Evolutionary conservation across 2,329 filamentous ascomycete species (phyloP), one percentile per base, ranked within the genome.

Genomic region (Fusarium metavorans): DNA sequence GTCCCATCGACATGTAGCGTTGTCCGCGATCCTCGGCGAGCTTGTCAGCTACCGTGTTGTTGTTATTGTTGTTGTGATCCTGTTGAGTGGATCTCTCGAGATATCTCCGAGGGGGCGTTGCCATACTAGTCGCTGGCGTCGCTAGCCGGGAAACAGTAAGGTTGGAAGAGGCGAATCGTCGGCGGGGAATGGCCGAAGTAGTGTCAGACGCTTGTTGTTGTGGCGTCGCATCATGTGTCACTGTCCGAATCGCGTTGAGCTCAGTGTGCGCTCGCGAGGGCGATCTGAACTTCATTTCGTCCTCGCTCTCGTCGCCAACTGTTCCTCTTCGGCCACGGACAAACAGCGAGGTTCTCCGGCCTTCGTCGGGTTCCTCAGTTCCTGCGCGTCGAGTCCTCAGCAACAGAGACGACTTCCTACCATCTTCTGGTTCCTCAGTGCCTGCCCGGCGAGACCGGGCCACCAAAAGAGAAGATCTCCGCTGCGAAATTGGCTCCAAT

Each of bases 201-300:
- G 60, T 67, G 6, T 79, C 76, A 27, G 67, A 20, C 9, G 41
- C 27, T 37, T 87, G 80, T 13, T 67, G 60, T 25, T 76, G 76
- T 18, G 74, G 62, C 2, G 73, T 50, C 32, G 78, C 78, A 48
- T 83, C 81, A 30, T 78, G 77, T 16, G 77, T 67, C n/a, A 72
- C 67, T 41, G 68, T 66, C 48, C 81, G 75, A 83, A 85, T 70
- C 72, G 81, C 77, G 32, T 84, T 86, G 62, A 87, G 84, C 68
- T 92, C 91, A 1, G 90, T 92, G 39, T 84, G 82, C 5, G 90
- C 89, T 27, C 91, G 85, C 5, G 90, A 91, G 1, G 90, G 89
- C 3, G 87, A 85, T n/a, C 88, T 87, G 72, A 88, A 86, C 35
- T 85, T 83, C n/a, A 79, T 54, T 23, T 88, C 87, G 1, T 89